A percentile compares a stretch with the other conserved stretches of the same genome.
Evolutionary conservation across 805 yeast species (phyloP).

Genomic region (Yarrowia sp.): DNA sequence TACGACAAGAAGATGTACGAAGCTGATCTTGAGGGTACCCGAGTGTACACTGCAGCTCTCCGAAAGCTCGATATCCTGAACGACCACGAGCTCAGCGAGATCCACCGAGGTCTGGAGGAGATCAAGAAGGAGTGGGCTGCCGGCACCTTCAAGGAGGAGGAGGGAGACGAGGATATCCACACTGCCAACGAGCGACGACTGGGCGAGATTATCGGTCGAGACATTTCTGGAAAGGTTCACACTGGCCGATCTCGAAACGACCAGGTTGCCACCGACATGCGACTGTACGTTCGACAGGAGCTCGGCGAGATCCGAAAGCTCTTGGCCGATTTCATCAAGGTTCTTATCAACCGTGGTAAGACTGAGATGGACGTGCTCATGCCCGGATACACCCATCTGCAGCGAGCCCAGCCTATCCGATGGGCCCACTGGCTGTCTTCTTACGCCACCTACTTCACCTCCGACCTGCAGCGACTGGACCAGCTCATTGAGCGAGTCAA

Average conservation of each 20-base stretch:
- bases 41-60: constrained; percentile 86
- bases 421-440: constrained; percentile 98
- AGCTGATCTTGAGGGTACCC: constrained; percentile 91
- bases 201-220: constrained; percentile 92
- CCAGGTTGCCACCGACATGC: constrained; percentile 99
- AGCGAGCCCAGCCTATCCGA: constrained; percentile 98
- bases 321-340: constrained; percentile 59
- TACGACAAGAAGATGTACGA: constrained; percentile 93
- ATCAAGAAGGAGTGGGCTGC: constrained; percentile 81
- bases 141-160: constrained; percentile 64
- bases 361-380: constrained; percentile 84
- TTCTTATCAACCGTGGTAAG: constrained; percentile 71
- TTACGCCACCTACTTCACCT: constrained; percentile 90
- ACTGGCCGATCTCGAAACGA: constrained; percentile 99
- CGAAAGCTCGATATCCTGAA: constrained; percentile 73
- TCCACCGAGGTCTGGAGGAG: constrained; percentile 73
- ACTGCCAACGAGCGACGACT: constrained; percentile 97
- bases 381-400: constrained; percentile 99
- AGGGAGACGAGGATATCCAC: constrained; percentile 96
- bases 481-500: constrained; percentile 82
- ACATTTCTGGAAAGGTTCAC: constrained; percentile 95
- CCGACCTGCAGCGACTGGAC: constrained; percentile 79
- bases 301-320: constrained; percentile 55
- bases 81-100: constrained; percentile 66
- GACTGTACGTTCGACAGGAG: constrained; percentile 83